Evolutionary conservation across 306 rosid genomes (phyloP).

Genomic region (Coriaria nepalensis): DNA sequence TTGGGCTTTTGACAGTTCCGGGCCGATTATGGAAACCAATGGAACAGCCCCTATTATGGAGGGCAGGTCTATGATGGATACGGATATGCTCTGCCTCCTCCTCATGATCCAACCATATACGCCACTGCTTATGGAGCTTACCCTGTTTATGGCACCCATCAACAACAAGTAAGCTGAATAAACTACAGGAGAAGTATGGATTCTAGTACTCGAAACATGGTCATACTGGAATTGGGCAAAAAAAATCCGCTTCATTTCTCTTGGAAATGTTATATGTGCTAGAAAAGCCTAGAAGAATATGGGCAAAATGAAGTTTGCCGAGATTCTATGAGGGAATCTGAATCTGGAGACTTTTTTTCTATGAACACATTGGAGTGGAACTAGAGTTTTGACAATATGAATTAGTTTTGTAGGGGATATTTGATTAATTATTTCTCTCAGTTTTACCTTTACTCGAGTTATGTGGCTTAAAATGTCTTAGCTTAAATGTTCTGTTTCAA

Average conservation of each 20-base stretch:
- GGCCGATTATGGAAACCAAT: conserved; percentile 53
- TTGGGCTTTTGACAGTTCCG: conserved; percentile 41
- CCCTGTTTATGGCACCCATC: conserved; percentile 75
- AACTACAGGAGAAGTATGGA: neutral
- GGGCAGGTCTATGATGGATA: conserved; percentile 74
- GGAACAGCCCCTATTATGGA: conserved; percentile 75
- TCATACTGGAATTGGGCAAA: neutral
- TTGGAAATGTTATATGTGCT: too few species aligned
- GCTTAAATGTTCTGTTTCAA: neutral
- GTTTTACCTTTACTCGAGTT: neutral
- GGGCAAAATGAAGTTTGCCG: neutral
- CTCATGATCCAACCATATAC: conserved; percentile 75
- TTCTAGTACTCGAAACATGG: neutral
- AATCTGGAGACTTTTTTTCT: neutral
- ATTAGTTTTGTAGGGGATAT: neutral
- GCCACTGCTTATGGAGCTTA: conserved; percentile 75
- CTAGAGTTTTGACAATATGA: neutral
- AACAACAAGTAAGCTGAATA: conserved; percentile 84
- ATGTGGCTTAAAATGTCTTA: too few species aligned
- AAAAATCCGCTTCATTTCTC: neutral
- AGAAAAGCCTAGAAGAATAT: too few species aligned
- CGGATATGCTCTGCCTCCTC: conserved; percentile 65
- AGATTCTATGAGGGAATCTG: neutral
- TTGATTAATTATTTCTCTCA: neutral
- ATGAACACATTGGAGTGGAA: neutral